Conservation (phyloP, 192 early-diverging fungal species). For the Obelidium mucronatum region DNA sequence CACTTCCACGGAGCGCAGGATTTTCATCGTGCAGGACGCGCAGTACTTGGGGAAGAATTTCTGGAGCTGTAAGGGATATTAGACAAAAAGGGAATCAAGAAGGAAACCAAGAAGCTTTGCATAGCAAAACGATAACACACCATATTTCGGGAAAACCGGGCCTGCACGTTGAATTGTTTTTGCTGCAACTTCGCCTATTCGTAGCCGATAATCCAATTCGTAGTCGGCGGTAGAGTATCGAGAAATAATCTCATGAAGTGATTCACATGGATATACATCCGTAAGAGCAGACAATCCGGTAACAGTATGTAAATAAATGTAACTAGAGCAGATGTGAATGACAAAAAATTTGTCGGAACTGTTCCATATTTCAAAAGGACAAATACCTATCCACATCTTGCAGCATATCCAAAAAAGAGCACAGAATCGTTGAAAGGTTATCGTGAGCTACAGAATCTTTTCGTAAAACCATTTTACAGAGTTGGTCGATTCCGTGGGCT, state of each 20-base stretch:
- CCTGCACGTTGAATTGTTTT: slow-evolving; percentile 88
- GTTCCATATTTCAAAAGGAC: no score
- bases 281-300: slow-evolving; percentile 84
- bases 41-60: slow-evolving; percentile 48
- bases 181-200: slow-evolving; percentile 87
- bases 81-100: no score
- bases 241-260: slow-evolving; percentile 69
- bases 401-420: slow-evolving; percentile 81
- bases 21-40: slow-evolving; percentile 42
- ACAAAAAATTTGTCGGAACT: no score
- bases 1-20: slow-evolving; percentile 45
- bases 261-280: slow-evolving; percentile 76
- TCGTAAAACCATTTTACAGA: slow-evolving; percentile 81
- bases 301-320: slow-evolving; percentile 92
- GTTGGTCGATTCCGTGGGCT: slow-evolving; percentile 84
- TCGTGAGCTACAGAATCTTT: slow-evolving; percentile 65
- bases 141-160: slow-evolving; percentile 78
- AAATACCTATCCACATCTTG: slow-evolving; percentile 78
- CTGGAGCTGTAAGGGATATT: slow-evolving; percentile 33
- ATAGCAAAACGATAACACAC: no score
- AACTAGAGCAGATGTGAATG: slow-evolving; percentile 64
- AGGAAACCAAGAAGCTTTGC: no score
- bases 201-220: slow-evolving; percentile 73
- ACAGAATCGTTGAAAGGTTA: slow-evolving; percentile 70
- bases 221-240: slow-evolving; percentile 65